A percentile compares a stretch with the other conserved stretches of the same genome.
phyloP scores from a whole-genome alignment of 2,329 filamentous ascomycete species.

The Xylaria sp. region DNA sequence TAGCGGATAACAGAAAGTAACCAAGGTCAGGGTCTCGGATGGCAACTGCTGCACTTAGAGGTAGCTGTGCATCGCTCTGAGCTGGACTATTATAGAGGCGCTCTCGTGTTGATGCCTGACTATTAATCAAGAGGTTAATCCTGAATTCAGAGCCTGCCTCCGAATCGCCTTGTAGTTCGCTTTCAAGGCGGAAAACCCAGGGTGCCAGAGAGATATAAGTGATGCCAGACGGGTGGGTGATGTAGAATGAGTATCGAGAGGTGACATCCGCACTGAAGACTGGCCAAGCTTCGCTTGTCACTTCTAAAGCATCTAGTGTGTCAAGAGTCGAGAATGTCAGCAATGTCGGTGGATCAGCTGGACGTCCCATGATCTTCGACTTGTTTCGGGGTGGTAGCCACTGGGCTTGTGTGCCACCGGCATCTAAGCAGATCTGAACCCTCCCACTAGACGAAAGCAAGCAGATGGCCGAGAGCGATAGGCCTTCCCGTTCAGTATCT shows the following conservation, averaged over 20 bases:
- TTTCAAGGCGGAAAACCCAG: slow-evolving; percentile 69
- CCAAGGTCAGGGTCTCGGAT: slow-evolving; percentile 67
- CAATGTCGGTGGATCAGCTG: slow-evolving; percentile 53
- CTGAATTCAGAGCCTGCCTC: slow-evolving; percentile 66
- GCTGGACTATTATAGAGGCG: slow-evolving; percentile 61
- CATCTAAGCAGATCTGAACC: slow-evolving; percentile 65
- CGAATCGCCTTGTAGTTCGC: slow-evolving; percentile 61
- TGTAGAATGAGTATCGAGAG: slow-evolving; percentile 67
- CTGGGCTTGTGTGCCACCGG: slow-evolving; percentile 68
- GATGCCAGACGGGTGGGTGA: slow-evolving; percentile 66
- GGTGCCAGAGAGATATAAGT: slow-evolving; percentile 64
- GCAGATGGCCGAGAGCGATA: slow-evolving; percentile 65
- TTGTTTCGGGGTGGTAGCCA: slow-evolving; percentile 66
- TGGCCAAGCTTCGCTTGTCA: slow-evolving; percentile 64
- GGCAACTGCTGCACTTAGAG: slow-evolving; percentile 59
- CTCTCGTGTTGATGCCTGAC: slow-evolving; percentile 61
- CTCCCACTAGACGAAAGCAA: slow-evolving; percentile 66
- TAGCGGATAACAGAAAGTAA: slow-evolving; percentile 66
- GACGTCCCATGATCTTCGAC: slow-evolving; percentile 49
- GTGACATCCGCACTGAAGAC: slow-evolving; percentile 66
- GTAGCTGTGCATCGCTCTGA: slow-evolving; percentile 50
- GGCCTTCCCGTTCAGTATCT: slow-evolving; percentile 61
- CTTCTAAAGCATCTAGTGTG: slow-evolving; percentile 60
- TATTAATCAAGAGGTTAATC: slow-evolving; percentile 64
- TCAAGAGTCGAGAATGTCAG: slow-evolving; percentile 69